Base-by-base conservation (phyloP, 768 basidiomycete genomes). In the Hemileccinum rubropunctum region DNA sequence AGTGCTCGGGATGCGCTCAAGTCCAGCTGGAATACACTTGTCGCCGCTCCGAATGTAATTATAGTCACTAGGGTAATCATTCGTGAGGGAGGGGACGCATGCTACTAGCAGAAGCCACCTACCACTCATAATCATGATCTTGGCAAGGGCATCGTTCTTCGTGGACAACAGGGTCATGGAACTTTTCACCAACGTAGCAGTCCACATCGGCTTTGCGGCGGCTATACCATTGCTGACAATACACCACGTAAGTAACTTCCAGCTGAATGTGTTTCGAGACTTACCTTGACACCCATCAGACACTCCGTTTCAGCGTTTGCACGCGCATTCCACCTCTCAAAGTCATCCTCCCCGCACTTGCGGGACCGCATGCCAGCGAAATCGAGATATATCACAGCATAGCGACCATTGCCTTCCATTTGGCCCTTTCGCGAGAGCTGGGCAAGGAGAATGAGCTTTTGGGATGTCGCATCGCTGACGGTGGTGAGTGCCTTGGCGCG, bases 101-200 rank as follows among this genome's bases (percentile, higher is more conserved):
- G 8, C 17, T 35, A 39, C 11, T 20, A 48, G 47, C 40, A 8
- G 17, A 58, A 56, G 53, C 72, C 56, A 60, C 77, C 18, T 58
- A 95, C 94, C 95, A 99, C 67, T 99, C 97, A 59, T 83, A 99
- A 65, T 99, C 97, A 12, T 83, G 83, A 54, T 92, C 88, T 2
- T 78, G 76, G 63, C 97, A 99, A 15, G 78, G 63, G 65, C 97
- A 99, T 45, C 77, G 71, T 39, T 95, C 92, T 48, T 93, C 89
- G 50, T 89, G 83, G 20, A 77, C 84, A 10, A 87, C 81, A 0
- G 95, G 94, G 61, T 97, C 95, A 28, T 76, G 70, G 71, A 88
- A 99, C 69, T 97, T 91, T 47, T 94, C 75, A 0, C 89, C 91
- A 13, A 99, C 86, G 56, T 90, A 97, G 58, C 97, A 99, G 47